These are phyloP conservation scores for Nematodospora valgi DNA, from an alignment of 805 yeast species.

Conservation along the genomic window DNA sequence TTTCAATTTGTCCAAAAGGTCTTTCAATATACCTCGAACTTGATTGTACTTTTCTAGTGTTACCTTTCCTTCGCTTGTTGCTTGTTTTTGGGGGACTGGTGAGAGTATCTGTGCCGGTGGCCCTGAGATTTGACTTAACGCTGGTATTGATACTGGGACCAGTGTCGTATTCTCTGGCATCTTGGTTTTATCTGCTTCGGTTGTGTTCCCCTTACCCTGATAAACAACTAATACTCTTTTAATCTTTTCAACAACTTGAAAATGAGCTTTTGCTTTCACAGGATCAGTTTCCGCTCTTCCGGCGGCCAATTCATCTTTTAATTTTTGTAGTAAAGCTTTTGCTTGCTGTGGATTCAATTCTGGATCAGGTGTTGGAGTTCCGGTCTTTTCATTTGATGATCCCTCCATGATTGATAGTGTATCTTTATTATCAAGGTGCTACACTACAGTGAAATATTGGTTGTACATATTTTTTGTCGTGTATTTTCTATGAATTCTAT, in stretches of 20 bases:
- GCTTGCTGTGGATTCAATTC: constrained; percentile 46
- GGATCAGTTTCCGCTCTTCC: constrained; percentile 58
- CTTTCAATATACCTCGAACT: constrained; percentile 44
- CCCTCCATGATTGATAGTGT: constrained; percentile 4
- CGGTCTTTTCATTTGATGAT: constrained; percentile 1
- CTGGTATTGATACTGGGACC: background rate
- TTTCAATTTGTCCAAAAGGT: constrained; percentile 41
- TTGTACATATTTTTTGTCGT: too few relatives aligned
- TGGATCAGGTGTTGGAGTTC: constrained; percentile 14
- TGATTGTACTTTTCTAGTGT: constrained; percentile 40
- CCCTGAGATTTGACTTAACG: background rate
- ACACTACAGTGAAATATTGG: too few relatives aligned
- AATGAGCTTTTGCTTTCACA: constrained; percentile 60
- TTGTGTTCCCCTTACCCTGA: constrained; percentile 23
- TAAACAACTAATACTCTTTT: constrained; percentile 57
- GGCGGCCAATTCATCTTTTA: constrained; percentile 54
- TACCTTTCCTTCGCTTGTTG: constrained; percentile 16
- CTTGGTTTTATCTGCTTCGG: background rate
- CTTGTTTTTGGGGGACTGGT: constrained; percentile 12
- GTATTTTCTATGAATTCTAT: too few relatives aligned
- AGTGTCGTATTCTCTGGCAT: background rate
- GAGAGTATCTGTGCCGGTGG: constrained; percentile 11
- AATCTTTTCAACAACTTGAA: constrained; percentile 60
- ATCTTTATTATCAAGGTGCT: too few relatives aligned
- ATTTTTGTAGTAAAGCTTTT: constrained; percentile 57